Percentiles rank a stretch among this genome's conserved stretches.
Evolutionary conservation across 2,329 filamentous ascomycete species (phyloP).

Genomic region (Penicillium sp.): DNA sequence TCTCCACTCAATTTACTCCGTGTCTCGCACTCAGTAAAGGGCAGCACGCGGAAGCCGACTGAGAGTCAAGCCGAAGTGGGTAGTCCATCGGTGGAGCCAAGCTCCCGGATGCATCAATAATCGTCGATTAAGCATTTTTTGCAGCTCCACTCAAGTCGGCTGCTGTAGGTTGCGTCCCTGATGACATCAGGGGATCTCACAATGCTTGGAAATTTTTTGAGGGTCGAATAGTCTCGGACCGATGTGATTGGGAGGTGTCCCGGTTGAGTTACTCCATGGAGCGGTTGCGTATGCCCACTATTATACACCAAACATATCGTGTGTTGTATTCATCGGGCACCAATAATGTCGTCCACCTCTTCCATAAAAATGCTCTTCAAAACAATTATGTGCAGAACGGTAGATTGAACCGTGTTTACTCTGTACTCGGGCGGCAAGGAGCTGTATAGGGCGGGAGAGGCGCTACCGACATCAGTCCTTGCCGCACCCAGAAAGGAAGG

Average conservation of each 20-base stretch:
- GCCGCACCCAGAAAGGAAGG: background rate
- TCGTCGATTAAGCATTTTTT: constrained; percentile 30
- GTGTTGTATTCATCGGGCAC: background rate
- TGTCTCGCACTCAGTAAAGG: constrained; percentile 1
- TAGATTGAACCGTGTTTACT: no score
- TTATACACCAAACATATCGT: background rate
- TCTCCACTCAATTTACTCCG: constrained; percentile 2
- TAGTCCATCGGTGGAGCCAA: constrained; percentile 18
- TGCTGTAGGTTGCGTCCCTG: constrained; percentile 17
- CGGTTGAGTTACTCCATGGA: background rate
- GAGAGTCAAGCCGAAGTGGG: constrained; percentile 1
- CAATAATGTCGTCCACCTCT: background rate
- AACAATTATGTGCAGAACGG: no score
- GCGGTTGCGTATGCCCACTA: background rate
- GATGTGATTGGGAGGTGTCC: background rate
- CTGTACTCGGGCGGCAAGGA: background rate
- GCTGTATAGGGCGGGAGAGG: background rate
- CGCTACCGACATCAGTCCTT: background rate
- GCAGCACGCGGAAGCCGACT: background rate
- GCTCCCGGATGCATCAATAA: constrained; percentile 30
- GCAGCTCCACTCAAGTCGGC: constrained; percentile 4
- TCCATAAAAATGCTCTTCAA: no score
- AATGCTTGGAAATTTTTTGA: background rate
- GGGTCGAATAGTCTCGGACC: background rate
- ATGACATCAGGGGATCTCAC: constrained; percentile 18